A percentile compares a stretch with the other conserved stretches of the same genome.
phyloP scores from a whole-genome alignment of 148 eudicot genomes.

The Arctostaphylos glauca region DNA sequence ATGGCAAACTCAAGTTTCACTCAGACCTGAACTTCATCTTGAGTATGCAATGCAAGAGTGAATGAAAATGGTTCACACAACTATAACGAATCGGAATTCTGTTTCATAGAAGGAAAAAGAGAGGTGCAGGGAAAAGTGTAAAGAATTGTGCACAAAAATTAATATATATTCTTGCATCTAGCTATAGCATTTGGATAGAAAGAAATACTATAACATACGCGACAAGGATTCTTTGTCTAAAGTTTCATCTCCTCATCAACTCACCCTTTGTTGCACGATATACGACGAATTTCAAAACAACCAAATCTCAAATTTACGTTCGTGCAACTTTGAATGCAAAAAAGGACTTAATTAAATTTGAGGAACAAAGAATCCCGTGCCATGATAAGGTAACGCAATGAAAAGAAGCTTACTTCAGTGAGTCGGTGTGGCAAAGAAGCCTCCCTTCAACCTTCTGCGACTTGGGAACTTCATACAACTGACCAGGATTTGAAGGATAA shows the following conservation, averaged over 20 bases:
- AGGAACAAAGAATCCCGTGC: background rate
- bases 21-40: no score
- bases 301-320: background rate
- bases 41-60: no score
- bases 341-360: no score
- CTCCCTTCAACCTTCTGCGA: constrained; percentile 33
- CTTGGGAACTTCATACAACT: constrained; percentile 39
- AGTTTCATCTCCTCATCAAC: background rate
- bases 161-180: no score
- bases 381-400: background rate
- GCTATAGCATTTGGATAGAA: no score
- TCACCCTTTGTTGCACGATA: background rate
- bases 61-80: no score
- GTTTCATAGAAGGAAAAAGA: no score
- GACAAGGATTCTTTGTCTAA: background rate
- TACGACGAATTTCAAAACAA: no score
- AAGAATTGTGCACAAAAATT: no score
- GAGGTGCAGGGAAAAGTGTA: no score
- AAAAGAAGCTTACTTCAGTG: constrained; percentile 36
- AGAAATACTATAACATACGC: background rate
- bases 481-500: constrained; percentile 28
- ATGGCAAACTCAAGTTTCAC: no score
- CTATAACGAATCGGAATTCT: no score
- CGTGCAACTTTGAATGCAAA: background rate
- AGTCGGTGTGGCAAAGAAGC: constrained; percentile 51